Percentiles rank a stretch among this genome's conserved stretches.
Conservation (phyloP, 2,329 filamentous ascomycete genomes). For the Sodiomyces alkalinus region DNA sequence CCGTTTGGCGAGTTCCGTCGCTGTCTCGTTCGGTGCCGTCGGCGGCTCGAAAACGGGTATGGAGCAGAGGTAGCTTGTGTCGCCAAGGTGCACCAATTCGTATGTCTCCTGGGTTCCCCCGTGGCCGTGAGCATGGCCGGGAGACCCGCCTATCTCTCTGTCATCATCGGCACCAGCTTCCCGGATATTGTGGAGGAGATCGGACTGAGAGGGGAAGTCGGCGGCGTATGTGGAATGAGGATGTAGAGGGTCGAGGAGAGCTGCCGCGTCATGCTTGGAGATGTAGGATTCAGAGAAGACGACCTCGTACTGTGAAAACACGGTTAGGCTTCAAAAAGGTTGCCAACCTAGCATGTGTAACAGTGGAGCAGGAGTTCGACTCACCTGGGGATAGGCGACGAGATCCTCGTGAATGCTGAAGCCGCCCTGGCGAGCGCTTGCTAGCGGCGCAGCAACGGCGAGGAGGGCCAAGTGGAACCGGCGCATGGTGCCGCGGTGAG, state of each 20-base stretch:
- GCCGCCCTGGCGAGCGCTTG: slow-evolving; percentile 29
- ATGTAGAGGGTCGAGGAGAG: slow-evolving; percentile 32
- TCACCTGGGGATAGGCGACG: slow-evolving; percentile 73
- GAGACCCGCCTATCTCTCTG: too few relatives aligned
- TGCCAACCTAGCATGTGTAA: too few relatives aligned
- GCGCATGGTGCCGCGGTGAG: slow-evolving; percentile 31
- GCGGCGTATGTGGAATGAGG: slow-evolving; percentile 23
- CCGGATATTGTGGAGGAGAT: slow-evolving; percentile 20
- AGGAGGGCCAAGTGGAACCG: slow-evolving; percentile 29
- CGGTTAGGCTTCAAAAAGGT: slow-evolving; percentile 1
- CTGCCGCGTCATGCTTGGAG: slow-evolving; percentile 51
- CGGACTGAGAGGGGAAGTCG: slow-evolving; percentile 23
- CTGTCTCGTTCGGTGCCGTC: slow-evolving; percentile 44
- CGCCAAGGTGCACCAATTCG: slow-evolving; percentile 59
- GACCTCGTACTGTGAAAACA: slow-evolving; percentile 53
- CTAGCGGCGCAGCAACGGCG: slow-evolving; percentile 26
- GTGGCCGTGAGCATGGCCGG: too few relatives aligned
- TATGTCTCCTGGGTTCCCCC: slow-evolving; percentile 37
- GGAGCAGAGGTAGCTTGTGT: slow-evolving; percentile 66
- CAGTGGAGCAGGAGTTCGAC: too few relatives aligned
- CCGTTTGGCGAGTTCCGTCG: slow-evolving; percentile 50
- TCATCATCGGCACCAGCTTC: slow-evolving; percentile 19
- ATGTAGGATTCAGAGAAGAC: slow-evolving; percentile 60
- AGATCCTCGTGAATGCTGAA: slow-evolving; percentile 87
- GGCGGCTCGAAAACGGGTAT: slow-evolving; percentile 55